Percentiles rank a stretch among this genome's conserved stretches.
Conservation (phyloP, 2,329 filamentous ascomycete species). For the Phoma sp. region DNA sequence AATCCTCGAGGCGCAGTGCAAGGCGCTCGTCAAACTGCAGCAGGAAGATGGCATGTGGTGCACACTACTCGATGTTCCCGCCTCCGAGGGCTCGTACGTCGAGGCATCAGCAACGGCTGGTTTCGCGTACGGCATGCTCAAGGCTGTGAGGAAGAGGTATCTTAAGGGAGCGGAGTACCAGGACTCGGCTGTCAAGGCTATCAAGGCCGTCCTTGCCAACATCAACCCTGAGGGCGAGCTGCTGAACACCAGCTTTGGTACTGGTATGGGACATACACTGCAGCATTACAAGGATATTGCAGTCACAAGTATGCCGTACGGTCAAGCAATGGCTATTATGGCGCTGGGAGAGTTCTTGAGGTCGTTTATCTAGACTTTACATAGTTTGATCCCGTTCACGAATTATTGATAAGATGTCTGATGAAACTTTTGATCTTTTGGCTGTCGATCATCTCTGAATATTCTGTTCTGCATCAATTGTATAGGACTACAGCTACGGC, state of each 20-base stretch:
- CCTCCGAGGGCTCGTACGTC: conserved; percentile 73
- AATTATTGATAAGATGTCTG: not conserved
- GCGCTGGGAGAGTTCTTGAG: conserved; percentile 76
- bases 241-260: conserved; percentile 78
- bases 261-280: conserved; percentile 75
- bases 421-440: not conserved
- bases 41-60: conserved; percentile 71
- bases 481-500: too few species aligned
- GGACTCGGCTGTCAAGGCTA: conserved; percentile 68
- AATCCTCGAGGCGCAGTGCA: conserved; percentile 73
- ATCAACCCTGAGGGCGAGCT: conserved; percentile 74
- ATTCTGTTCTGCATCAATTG: too few species aligned
- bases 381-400: not conserved
- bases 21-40: conserved; percentile 69
- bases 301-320: conserved; percentile 82
- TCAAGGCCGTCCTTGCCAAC: conserved; percentile 71
- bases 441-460: too few species aligned
- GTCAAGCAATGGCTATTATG: conserved; percentile 86
- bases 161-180: conserved; percentile 66
- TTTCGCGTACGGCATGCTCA: conserved; percentile 81
- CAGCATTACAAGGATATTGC: conserved; percentile 81
- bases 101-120: conserved; percentile 82
- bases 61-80: conserved; percentile 73
- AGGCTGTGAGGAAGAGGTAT: conserved; percentile 74
- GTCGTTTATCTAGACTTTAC: conserved; percentile 58